Percentiles rank a stretch among this genome's conserved stretches.
phyloP scores from a whole-genome alignment of 2,329 filamentous ascomycete species.

The Ceratocystiopsis sp. region DNA sequence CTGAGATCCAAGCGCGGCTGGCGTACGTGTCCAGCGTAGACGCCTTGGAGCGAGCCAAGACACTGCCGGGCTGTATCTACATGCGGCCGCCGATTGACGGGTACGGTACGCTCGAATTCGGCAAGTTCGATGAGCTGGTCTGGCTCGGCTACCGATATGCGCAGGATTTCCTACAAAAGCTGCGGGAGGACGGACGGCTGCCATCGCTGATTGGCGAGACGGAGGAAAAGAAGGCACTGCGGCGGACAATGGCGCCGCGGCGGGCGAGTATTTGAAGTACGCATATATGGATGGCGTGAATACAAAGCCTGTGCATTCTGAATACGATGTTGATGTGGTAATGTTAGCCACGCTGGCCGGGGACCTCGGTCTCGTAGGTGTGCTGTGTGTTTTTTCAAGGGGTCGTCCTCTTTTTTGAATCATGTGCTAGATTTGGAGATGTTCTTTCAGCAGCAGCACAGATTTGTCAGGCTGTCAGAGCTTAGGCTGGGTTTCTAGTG shows the following conservation, averaged over 20 bases:
- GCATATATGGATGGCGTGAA: too few relatives aligned
- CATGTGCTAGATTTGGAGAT: too few relatives aligned
- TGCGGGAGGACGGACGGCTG: slow-evolving; percentile 65
- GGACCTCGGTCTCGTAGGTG: too few relatives aligned
- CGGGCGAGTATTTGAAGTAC: slow-evolving; percentile 50
- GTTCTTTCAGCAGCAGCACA: too few relatives aligned
- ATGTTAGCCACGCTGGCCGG: too few relatives aligned
- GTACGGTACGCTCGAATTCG: slow-evolving; percentile 91
- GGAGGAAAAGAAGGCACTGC: slow-evolving; percentile 58
- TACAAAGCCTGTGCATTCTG: too few relatives aligned
- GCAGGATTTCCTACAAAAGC: slow-evolving; percentile 56
- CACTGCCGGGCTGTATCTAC: slow-evolving; percentile 77
- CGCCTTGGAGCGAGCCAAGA: slow-evolving; percentile 84
- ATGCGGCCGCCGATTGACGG: slow-evolving; percentile 90
- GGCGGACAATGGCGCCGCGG: slow-evolving; percentile 63
- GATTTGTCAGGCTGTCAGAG: too few relatives aligned
- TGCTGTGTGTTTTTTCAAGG: too few relatives aligned
- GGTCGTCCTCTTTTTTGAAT: too few relatives aligned
- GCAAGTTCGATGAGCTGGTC: slow-evolving; percentile 95
- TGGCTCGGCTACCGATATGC: slow-evolving; percentile 76
- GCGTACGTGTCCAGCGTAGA: slow-evolving; percentile 94
- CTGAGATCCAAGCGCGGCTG: slow-evolving; percentile 86
- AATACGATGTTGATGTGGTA: too few relatives aligned
- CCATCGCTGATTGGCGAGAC: slow-evolving; percentile 47
- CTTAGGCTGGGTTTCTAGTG: too few relatives aligned